Conservation (phyloP, 306 rosid genomes). For the Cyamopsis tetragonoloba region DNA sequence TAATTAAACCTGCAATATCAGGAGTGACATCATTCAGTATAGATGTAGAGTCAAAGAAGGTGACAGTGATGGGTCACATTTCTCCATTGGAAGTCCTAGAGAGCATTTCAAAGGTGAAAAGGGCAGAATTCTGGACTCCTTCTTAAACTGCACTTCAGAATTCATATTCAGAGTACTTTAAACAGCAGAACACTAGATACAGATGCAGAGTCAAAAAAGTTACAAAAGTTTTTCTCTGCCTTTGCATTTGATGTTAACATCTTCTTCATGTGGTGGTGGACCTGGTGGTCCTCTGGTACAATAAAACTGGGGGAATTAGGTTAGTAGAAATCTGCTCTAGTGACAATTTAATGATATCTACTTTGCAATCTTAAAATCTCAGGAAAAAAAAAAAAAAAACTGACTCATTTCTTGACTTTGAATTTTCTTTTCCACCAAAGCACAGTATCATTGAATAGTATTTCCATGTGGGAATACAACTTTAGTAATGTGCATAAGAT, state of each 20-base stretch:
- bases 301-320: conserved; percentile 11
- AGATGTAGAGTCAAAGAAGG: conserved; percentile 79
- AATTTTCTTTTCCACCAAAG: neutral
- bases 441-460: neutral
- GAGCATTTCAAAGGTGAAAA: conserved; percentile 87
- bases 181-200: conserved; percentile 12
- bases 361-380: no score
- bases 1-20: conserved; percentile 21
- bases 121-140: conserved; percentile 68
- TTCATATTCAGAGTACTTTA: conserved; percentile 26
- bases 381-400: no score
- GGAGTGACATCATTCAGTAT: conserved; percentile 91
- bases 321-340: conserved; percentile 18
- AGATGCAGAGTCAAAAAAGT: conserved; percentile 20
- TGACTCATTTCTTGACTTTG: neutral
- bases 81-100: conserved; percentile 71
- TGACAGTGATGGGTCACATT: conserved; percentile 92
- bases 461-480: neutral
- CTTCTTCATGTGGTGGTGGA: conserved; percentile 16
- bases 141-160: conserved; percentile 26
- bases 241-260: neutral
- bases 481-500: no score
- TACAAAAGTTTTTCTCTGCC: conserved; percentile 1
- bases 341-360: conserved; percentile 10
- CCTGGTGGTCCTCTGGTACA: conserved; percentile 29